Base-by-base conservation (phyloP, 2,329 filamentous ascomycete genomes). In the Raffaelea arxii region DNA sequence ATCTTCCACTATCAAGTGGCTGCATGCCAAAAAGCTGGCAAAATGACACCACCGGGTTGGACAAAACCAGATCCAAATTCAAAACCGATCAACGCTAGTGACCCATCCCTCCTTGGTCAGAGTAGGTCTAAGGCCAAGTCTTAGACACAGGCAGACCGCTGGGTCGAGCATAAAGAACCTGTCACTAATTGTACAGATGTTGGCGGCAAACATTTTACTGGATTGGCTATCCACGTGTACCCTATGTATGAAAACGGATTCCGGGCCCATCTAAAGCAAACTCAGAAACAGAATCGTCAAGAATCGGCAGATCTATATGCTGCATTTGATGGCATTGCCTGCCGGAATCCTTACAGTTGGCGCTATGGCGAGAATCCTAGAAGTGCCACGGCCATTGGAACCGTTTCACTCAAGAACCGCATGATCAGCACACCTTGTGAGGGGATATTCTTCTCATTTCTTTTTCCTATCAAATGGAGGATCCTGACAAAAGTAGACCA, bases 211-310 rank as follows among this genome's bases (percentile, higher is more conserved):
- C 49, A 50, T 30, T 21, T 19, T 14, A 48, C 48, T 42, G 49
- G 49, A 2, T 27, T 50, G 23, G 21, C 49, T 6, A 46, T 48
- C n/a, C 49, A 50, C 12, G 46, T 50, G 14, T 50, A 50, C 23
- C 43, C 49, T 2, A 50, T 50, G 49, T 50, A 50, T 27, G 49
- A 50, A 30, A 50, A 50, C 36, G 43, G 43, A 2, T 42, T 50
- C 19, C 49, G 49, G 18, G 49, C 49, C 6, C 43, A 44, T 21
- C 6, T 21, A n/a, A 32, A 25, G 21, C 44, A 46, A 36, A 50
- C 49, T 6, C 49, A 50, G 27, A 19, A 37, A 6, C 14, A 46
- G 16, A 50, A 50, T 22, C 11, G 16, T 3, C 41, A 30, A 7
- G 49, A 50, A 35, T 50, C 49, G 12, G 49, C 49, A 5, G 43